Percentiles rank a stretch among this genome's conserved stretches.
phyloP scores from a whole-genome alignment of 805 yeast species.

The Suhomyces sp. region DNA sequence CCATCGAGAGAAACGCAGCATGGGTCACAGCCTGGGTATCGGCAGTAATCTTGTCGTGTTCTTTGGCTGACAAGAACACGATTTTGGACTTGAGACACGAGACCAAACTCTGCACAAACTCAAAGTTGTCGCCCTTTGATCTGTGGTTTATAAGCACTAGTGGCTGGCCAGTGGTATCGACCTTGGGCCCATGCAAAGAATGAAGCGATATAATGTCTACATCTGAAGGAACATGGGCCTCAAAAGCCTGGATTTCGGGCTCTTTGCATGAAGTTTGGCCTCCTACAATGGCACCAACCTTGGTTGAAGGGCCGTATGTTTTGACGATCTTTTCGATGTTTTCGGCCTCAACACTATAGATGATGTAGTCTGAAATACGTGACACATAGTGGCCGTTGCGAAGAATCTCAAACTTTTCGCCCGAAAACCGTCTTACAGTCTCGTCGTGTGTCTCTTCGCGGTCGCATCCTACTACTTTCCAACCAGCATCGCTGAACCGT shows the following conservation, averaged over 20 bases:
- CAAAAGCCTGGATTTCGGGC: constrained; percentile 87
- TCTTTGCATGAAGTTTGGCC: constrained; percentile 96
- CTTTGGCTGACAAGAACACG: constrained; percentile 75
- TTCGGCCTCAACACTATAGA: constrained; percentile 93
- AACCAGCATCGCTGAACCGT: constrained; percentile 74
- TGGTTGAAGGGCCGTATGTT: constrained; percentile 81
- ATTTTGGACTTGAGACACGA: constrained; percentile 73
- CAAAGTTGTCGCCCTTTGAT: constrained; percentile 51
- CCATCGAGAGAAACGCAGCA: constrained; percentile 96
- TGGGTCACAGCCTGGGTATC: constrained; percentile 99
- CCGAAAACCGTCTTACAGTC: constrained; percentile 37
- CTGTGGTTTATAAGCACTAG: constrained; percentile 80
- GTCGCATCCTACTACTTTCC: constrained; percentile 89
- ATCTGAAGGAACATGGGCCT: constrained; percentile 68
- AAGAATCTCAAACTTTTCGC: constrained; percentile 54
- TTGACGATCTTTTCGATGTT: constrained; percentile 69
- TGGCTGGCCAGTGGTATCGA: constrained; percentile 88
- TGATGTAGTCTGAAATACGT: constrained; percentile 73
- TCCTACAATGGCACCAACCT: constrained; percentile 88
- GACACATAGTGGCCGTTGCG: constrained; percentile 82
- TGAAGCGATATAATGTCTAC: constrained; percentile 83
- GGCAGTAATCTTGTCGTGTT: constrained; percentile 94
- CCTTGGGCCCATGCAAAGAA: constrained; percentile 92
- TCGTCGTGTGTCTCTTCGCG: constrained; percentile 59
- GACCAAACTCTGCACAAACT: constrained; percentile 61